These are phyloP conservation scores for Termitomyces sp. DNA, from an alignment of 768 basidiomycete species.

Conservation along the genomic window DNA sequence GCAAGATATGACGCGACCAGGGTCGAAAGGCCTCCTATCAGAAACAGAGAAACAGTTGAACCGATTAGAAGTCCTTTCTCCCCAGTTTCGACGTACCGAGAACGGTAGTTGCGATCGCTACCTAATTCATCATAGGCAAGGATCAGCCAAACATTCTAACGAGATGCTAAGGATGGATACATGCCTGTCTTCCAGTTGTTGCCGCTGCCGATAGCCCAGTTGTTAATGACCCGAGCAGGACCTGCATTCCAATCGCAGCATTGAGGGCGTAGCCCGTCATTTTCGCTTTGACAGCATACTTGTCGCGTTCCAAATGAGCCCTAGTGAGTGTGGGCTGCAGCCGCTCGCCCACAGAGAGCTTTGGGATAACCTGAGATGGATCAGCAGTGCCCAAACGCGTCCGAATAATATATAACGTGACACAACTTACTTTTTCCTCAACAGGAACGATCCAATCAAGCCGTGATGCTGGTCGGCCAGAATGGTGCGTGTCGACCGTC, in stretches of 20 bases:
- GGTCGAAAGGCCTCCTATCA: constrained; percentile 58
- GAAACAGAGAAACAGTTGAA: not conserved
- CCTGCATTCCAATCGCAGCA: constrained; percentile 59
- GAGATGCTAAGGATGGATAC: constrained; percentile 10
- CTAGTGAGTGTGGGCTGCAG: constrained; percentile 49
- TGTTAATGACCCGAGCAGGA: constrained; percentile 62
- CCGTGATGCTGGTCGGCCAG: constrained; percentile 21
- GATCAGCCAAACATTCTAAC: not conserved
- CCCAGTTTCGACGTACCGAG: constrained; percentile 26
- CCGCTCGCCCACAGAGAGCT: constrained; percentile 46
- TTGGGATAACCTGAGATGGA: constrained; percentile 13
- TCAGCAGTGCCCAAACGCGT: not conserved
- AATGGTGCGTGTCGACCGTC: constrained; percentile 13
- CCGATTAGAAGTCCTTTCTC: not conserved
- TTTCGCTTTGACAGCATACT: constrained; percentile 44
- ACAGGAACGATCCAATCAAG: constrained; percentile 39
- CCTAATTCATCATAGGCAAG: constrained; percentile 16
- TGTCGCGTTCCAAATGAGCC: constrained; percentile 43
- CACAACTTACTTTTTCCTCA: constrained; percentile 2
- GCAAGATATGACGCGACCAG: constrained; percentile 75
- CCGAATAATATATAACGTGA: not conserved
- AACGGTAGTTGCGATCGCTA: constrained; percentile 32
- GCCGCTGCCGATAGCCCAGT: constrained; percentile 58
- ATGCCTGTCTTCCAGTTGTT: constrained; percentile 35
- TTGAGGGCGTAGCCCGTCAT: constrained; percentile 35